Base-by-base conservation (phyloP, 1,284 basidiomycete species). In the Rhizoctonia solani region DNA sequence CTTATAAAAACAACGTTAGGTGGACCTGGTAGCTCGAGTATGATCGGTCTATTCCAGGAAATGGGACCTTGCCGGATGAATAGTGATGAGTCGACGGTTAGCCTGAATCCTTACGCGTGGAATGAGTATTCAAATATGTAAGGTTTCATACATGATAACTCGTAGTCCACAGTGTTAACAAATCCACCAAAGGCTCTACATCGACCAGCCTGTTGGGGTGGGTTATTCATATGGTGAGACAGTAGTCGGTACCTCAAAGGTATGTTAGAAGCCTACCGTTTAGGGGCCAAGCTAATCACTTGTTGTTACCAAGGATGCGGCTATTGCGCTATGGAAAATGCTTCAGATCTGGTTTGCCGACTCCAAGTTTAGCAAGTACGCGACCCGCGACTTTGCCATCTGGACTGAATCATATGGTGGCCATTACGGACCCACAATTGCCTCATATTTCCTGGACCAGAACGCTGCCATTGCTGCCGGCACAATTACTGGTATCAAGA, bases 131-230 rank as follows among this genome's bases (percentile, higher is more conserved):
- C 83, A 76, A 89, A 90, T 71, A 82, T 77, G 87, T 87, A 58
- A 42, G 72, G n/a, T n/a, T n/a, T n/a, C n/a, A n/a, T n/a, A n/a
- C 66, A n/a, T 29, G 29, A 32, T 6, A 42, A 16, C 8, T 9
- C 14, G 19, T 2, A 27, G 54, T 25, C n/a, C n/a, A n/a, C n/a
- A n/a, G n/a, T n/a, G n/a, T n/a, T n/a, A n/a, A n/a, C n/a, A n/a
- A n/a, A n/a, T n/a, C n/a, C n/a, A n/a, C n/a, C n/a, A 1, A 59
- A 88, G 86, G 75, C 85, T 90, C 50, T 90, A 89, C 72, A 85
- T 90, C 56, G 88, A 90, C 74, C 88, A 91, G 74, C 89, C 88
- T 1, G 85, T 88, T 59, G 85, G 85, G 0, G 84, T 85, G 4
- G 86, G 87, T 1, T 87, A 87, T 74, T 87, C 86, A 2, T 84